Evolutionary conservation across 345 rosid genomes (phyloP), one percentile per base, ranked within the genome.

Genomic region (Microthlaspi erraticum): DNA sequence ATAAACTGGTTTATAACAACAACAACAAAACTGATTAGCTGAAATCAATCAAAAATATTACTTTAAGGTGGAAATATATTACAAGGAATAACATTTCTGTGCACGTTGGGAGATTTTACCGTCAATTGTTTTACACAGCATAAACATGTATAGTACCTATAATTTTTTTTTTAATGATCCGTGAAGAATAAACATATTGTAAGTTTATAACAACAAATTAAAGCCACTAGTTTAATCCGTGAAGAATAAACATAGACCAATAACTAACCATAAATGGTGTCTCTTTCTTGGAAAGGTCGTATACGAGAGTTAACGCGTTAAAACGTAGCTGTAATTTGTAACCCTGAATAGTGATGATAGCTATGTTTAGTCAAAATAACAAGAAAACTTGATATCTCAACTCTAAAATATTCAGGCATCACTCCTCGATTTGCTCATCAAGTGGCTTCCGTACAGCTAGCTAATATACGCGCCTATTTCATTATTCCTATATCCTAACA

Each of bases 381-480:
- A 56, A 32, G 44, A 14, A 45, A 38, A 18, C 1, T 20, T 72
- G 16, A 63, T 63, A 9, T 62, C 34, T 34, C 56, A 62, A 43
- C 29, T 48, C 45, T 34, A 31, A 64, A 48, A 20, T 66, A 59
- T 59, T n/a, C 32, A 50, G 4, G 16, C 20, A 68, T 75, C 69
- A 53, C 34, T 45, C 73, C 74, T 68, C 48, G 56, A 66, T 66
- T 75, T 75, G 18, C 69, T 75, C 78, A 52, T 29, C 78, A 75
- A 75, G 58, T 75, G 29, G 78, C 58, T 38, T 68, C 78, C 78
- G 78, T 75, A 61, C 74, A 75, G 73, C 73, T 66, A 50, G 61
- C 41, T 50, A 29, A 9, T 64, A 72, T 54, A 59, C 49, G 50
- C 14, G 60, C 23, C 32, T 4, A 31, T 1, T 26, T 42, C 14